phyloP scores from a whole-genome alignment of 257 asterid species.

The Petunia secreta region DNA sequence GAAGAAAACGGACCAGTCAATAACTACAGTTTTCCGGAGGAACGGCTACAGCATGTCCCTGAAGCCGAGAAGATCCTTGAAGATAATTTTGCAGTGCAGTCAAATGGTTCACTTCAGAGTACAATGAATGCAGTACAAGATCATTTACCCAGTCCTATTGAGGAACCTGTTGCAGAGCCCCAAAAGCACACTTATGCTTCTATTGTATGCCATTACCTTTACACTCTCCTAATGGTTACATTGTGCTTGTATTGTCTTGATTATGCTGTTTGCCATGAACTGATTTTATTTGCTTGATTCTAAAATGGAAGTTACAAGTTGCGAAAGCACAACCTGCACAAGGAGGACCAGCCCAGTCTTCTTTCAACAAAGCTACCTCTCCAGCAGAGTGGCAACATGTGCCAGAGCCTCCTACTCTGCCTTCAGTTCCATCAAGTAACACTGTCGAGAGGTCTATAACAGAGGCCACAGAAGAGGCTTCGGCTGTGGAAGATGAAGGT shows the following conservation, averaged over 20 bases:
- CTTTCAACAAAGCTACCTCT: conserved; percentile 48
- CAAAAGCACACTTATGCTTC: conserved; percentile 97
- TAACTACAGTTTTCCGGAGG: conserved; percentile 58
- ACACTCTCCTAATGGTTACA: conserved; percentile 24
- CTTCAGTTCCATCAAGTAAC: conserved; percentile 50
- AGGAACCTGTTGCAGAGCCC: conserved; percentile 74
- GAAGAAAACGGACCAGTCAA: conserved; percentile 56
- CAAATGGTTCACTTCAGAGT: conserved; percentile 78
- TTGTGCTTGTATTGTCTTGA: not conserved
- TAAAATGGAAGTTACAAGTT: conserved; percentile 55
- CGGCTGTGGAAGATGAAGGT: conserved; percentile 83
- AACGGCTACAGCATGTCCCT: conserved; percentile 60
- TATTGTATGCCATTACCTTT: conserved; percentile 62
- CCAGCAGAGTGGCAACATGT: conserved; percentile 66
- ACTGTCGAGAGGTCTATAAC: conserved; percentile 55
- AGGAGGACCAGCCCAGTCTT: conserved; percentile 44
- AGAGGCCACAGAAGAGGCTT: conserved; percentile 66
- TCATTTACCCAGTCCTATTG: conserved; percentile 58
- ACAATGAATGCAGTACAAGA: conserved; percentile 59
- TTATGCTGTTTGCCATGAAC: conserved; percentile 16
- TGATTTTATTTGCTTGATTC: conserved; percentile 25
- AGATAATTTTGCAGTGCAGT: conserved; percentile 56
- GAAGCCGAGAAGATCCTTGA: conserved; percentile 66
- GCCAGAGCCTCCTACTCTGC: conserved; percentile 58
- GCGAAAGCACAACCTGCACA: conserved; percentile 68